These are phyloP conservation scores for Butyriboletus appendiculatus DNA, from an alignment of 1,284 basidiomycete genomes.

Conservation along the genomic window DNA sequence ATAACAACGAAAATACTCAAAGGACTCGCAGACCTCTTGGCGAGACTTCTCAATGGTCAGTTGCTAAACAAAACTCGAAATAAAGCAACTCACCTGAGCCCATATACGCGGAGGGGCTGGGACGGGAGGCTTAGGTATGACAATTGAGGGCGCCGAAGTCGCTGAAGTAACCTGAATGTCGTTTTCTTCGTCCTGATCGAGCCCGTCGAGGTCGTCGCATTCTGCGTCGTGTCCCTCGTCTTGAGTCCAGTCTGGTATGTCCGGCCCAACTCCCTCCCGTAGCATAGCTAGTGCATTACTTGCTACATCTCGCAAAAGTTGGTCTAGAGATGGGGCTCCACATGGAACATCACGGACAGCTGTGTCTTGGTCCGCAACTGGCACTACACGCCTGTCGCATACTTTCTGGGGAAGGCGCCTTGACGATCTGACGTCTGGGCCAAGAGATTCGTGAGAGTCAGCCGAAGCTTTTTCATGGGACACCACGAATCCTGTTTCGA, in stretches of 20 bases:
- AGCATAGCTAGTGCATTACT: constrained; percentile 12
- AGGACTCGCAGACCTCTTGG: constrained; percentile 78
- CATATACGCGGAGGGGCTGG: constrained; percentile 48
- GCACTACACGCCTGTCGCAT: background rate
- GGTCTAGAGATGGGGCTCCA: constrained; percentile 10
- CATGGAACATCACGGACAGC: background rate
- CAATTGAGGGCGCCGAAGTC: background rate
- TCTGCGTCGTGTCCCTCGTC: constrained; percentile 24
- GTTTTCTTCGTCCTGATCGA: constrained; percentile 12
- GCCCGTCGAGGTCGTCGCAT: constrained; percentile 4
- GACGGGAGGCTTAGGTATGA: constrained; percentile 36
- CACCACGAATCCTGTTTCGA: constrained; percentile 9
- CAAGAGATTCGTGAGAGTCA: constrained; percentile 16
- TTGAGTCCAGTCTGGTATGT: constrained; percentile 27
- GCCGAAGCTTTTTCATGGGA: background rate
- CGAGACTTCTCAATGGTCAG: constrained; percentile 54
- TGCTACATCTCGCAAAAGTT: constrained; percentile 19
- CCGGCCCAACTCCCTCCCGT: constrained; percentile 2
- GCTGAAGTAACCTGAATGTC: constrained; percentile 1
- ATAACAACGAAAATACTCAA: constrained; percentile 73
- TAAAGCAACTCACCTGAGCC: constrained; percentile 44
- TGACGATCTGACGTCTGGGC: constrained; percentile 17
- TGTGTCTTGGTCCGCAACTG: background rate
- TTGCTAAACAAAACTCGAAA: background rate
- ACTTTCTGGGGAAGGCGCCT: constrained; percentile 29